Evolutionary conservation across 495 filamentous ascomycete species (phyloP).

Genomic region (Podospora conica): DNA sequence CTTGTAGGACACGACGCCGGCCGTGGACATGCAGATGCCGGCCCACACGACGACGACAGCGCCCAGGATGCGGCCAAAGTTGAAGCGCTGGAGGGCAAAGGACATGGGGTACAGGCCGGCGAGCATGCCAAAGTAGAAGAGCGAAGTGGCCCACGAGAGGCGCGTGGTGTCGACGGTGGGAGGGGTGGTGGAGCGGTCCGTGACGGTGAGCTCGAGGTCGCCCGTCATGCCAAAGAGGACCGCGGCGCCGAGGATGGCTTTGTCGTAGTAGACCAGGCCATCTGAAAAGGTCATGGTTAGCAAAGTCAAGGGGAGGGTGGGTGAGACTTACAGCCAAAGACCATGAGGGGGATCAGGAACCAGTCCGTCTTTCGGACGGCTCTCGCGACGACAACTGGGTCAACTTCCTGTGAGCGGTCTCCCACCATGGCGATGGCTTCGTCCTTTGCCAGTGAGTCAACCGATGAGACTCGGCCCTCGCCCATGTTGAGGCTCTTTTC

Average conservation of each 20-base stretch:
- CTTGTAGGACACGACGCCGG: constrained; percentile 55
- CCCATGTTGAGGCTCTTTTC: background rate
- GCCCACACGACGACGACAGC: constrained; percentile 62
- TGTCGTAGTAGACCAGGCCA: constrained; percentile 74
- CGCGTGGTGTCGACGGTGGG: constrained; percentile 54
- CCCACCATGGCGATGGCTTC: constrained; percentile 37
- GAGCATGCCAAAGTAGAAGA: constrained; percentile 78
- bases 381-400: constrained; percentile 46
- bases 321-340: constrained; percentile 45
- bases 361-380: constrained; percentile 65
- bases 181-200: constrained; percentile 44
- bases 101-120: constrained; percentile 68
- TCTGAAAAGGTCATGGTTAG: constrained; percentile 24
- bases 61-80: constrained; percentile 55
- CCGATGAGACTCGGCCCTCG: background rate
- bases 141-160: constrained; percentile 66
- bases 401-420: constrained; percentile 34
- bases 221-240: constrained; percentile 69
- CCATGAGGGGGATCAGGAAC: constrained; percentile 66
- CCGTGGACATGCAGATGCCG: constrained; percentile 60
- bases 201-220: constrained; percentile 52
- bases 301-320: background rate
- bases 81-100: constrained; percentile 59
- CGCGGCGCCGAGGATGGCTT: constrained; percentile 68
- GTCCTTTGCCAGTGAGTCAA: constrained; percentile 20